Conservation (phyloP, 2,329 filamentous ascomycete genomes). For the Lecanicillium sp. region DNA sequence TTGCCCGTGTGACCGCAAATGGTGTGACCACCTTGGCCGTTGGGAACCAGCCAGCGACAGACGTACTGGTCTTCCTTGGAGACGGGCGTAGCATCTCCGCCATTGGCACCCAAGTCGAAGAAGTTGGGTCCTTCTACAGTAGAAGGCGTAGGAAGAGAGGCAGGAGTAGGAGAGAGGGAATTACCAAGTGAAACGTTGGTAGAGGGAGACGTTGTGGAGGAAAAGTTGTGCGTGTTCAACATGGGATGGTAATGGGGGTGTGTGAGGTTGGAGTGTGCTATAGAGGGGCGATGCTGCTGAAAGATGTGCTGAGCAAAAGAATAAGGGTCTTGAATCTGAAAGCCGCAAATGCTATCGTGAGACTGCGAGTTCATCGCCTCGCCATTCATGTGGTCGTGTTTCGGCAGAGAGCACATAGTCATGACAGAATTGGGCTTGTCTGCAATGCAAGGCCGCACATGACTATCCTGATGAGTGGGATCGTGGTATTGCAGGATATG, state of each 20-base stretch:
- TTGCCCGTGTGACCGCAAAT: constrained; percentile 28
- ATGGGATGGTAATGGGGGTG: constrained; percentile 3
- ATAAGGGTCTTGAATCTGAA: constrained; percentile 17
- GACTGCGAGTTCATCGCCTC: constrained; percentile 11
- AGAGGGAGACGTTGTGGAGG: constrained; percentile 15
- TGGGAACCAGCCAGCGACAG: constrained; percentile 23
- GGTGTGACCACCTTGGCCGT: constrained; percentile 11
- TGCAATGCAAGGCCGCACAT: constrained; percentile 18
- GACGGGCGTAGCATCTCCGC: constrained; percentile 11
- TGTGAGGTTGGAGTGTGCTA: constrained; percentile 10
- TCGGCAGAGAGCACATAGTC: constrained; percentile 19
- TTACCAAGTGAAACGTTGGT: constrained; percentile 16
- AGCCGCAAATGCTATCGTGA: constrained; percentile 18
- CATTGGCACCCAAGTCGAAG: constrained; percentile 5
- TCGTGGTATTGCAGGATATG: constrained; percentile 23
- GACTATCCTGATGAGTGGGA: constrained; percentile 14
- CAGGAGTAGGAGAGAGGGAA: constrained; percentile 17
- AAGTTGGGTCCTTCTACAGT: constrained; percentile 14
- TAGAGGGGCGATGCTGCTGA: constrained; percentile 16
- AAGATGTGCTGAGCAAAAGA: constrained; percentile 21
- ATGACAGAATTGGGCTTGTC: constrained; percentile 17
- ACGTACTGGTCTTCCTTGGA: constrained; percentile 17
- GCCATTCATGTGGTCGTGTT: constrained; percentile 8
- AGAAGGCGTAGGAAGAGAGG: constrained; percentile 20
- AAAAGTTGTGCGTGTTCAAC: constrained; percentile 11